Percentiles rank a stretch among this genome's conserved stretches.
Evolutionary conservation across 768 basidiomycete species (phyloP).

Genomic region (Phanerochaete sordida): DNA sequence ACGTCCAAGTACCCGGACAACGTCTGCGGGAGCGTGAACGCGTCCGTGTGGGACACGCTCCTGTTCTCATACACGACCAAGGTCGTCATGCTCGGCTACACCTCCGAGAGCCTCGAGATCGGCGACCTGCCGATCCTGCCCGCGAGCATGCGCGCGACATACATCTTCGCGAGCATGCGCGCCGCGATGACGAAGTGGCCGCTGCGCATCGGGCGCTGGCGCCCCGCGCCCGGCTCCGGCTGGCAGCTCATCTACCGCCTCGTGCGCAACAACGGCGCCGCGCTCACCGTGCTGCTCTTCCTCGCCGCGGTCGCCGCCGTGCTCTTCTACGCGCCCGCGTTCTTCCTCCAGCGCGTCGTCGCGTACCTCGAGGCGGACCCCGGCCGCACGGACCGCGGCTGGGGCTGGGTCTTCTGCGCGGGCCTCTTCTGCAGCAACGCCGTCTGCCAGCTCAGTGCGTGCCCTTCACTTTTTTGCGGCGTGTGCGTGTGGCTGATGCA

Average conservation of each 20-base stretch:
- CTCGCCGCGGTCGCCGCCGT: slow-evolving; percentile 56
- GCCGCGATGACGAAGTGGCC: slow-evolving; percentile 46
- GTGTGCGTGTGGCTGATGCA: slow-evolving; percentile 8
- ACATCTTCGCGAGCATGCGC: slow-evolving; percentile 66
- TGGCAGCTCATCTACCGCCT: slow-evolving; percentile 62
- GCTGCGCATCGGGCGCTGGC: slow-evolving; percentile 55
- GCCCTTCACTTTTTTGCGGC: background rate
- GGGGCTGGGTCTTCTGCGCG: slow-evolving; percentile 72
- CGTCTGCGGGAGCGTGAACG: slow-evolving; percentile 62
- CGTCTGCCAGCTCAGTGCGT: slow-evolving; percentile 39
- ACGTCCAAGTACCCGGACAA: slow-evolving; percentile 71
- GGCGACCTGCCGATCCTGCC: slow-evolving; percentile 85
- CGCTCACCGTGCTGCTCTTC: slow-evolving; percentile 38
- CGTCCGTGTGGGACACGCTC: slow-evolving; percentile 57
- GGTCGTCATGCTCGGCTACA: slow-evolving; percentile 81
- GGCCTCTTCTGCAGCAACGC: slow-evolving; percentile 47
- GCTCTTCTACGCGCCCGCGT: slow-evolving; percentile 55
- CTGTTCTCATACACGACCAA: slow-evolving; percentile 89
- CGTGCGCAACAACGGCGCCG: slow-evolving; percentile 48
- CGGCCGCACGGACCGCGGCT: slow-evolving; percentile 48
- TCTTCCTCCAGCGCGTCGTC: slow-evolving; percentile 60
- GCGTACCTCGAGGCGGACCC: slow-evolving; percentile 64
- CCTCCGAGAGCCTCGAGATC: slow-evolving; percentile 71
- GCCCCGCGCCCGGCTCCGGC: slow-evolving; percentile 53
- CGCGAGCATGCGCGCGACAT: slow-evolving; percentile 61